Evolutionary conservation across 257 asterid species (phyloP).

Genomic region (Nicotiana tabacum): DNA sequence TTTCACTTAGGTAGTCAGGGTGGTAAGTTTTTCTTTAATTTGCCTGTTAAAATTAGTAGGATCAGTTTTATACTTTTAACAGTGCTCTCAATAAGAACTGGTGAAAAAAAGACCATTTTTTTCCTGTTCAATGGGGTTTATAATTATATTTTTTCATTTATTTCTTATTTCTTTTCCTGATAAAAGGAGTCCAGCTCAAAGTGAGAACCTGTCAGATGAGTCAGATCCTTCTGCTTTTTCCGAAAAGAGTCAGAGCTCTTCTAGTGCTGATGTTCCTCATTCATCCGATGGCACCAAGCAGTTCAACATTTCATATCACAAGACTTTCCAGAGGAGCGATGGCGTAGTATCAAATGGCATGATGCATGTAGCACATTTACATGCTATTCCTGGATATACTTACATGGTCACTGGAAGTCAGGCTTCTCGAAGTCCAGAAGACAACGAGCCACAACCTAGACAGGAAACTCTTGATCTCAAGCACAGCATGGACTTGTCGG

Average conservation of each 20-base stretch:
- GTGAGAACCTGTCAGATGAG: conserved; percentile 58
- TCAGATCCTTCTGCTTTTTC: conserved; percentile 65
- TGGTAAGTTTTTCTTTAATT: neutral
- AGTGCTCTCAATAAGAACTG: neutral
- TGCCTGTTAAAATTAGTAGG: neutral
- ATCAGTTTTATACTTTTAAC: neutral
- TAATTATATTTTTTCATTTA: neutral
- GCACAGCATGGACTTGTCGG: conserved; percentile 22
- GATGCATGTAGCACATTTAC: conserved; percentile 28
- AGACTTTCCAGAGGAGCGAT: conserved; percentile 31
- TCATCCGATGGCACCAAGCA: conserved; percentile 26
- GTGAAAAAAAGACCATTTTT: neutral
- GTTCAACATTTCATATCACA: conserved; percentile 40
- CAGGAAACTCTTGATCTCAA: conserved; percentile 28
- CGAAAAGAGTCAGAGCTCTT: conserved; percentile 37
- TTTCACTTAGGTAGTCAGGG: neutral
- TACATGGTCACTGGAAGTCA: conserved; percentile 30
- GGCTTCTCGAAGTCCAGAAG: conserved; percentile 33
- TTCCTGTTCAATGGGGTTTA: neutral
- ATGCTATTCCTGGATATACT: conserved; percentile 46
- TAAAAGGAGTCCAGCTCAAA: conserved; percentile 68
- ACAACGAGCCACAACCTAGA: conserved; percentile 19
- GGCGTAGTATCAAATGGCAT: conserved; percentile 33
- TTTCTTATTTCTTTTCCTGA: conserved; percentile 5
- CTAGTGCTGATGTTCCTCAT: conserved; percentile 40